Conservation (phyloP, 495 filamentous ascomycete species). For the Recurvomyces mirabilis region DNA sequence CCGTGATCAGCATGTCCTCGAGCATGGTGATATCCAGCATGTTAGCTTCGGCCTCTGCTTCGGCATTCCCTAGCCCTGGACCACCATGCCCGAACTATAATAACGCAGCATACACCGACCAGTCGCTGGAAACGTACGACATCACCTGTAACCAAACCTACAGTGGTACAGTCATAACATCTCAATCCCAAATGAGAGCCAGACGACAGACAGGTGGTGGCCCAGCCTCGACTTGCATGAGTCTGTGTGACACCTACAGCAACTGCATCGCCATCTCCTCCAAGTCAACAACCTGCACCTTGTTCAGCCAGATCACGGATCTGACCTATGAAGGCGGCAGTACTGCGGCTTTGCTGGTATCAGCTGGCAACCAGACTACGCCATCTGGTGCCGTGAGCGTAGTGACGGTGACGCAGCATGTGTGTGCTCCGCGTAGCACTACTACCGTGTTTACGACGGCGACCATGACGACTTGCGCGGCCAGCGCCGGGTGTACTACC, state of each 20-base stretch:
- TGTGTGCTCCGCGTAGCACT: conserved; percentile 4
- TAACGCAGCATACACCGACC: conserved; percentile 10
- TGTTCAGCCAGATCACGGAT: not conserved
- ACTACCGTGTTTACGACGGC: conserved; percentile 4
- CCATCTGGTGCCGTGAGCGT: not conserved
- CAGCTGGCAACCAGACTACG: not conserved
- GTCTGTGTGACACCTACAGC: not conserved
- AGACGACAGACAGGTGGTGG: not conserved
- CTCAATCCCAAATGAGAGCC: not conserved
- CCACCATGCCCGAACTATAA: conserved; percentile 12
- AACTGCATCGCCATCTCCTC: conserved; percentile 1
- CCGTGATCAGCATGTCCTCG: not conserved
- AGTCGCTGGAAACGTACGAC: not conserved
- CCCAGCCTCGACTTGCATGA: not conserved
- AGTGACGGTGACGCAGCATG: not conserved
- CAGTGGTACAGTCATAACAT: conserved; percentile 9
- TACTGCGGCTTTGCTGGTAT: not conserved
- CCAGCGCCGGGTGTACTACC: not conserved
- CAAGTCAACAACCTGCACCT: not conserved
- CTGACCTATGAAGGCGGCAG: not conserved
- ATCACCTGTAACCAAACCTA: conserved; percentile 11
- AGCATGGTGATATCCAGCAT: not conserved
- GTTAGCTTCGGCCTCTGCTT: not conserved
- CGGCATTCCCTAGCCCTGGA: not conserved
- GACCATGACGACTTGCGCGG: conserved; percentile 9